Conservation (phyloP, 1,284 basidiomycete genomes). For the Sporisorium graminicola region DNA sequence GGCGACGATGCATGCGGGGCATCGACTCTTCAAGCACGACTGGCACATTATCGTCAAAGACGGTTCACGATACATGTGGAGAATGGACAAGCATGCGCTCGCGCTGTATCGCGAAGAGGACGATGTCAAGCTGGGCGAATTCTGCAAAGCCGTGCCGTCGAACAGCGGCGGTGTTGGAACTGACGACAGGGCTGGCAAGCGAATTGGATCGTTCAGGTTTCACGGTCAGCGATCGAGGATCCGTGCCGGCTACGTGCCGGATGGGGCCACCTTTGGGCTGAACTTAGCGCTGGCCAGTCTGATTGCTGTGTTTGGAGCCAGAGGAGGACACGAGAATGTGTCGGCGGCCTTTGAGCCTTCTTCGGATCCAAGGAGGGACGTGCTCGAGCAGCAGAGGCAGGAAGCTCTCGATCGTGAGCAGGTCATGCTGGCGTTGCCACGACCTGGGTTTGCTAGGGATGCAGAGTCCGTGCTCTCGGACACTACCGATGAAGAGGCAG, state of each 20-base stretch:
- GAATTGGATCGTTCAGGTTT: slow-evolving; percentile 33
- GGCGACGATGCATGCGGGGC: slow-evolving; percentile 43
- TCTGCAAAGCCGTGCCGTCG: slow-evolving; percentile 22
- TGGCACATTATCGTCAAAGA: slow-evolving; percentile 48
- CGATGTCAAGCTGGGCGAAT: slow-evolving; percentile 36
- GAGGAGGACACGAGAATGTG: slow-evolving; percentile 24
- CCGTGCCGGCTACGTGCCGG: not conserved
- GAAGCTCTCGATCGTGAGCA: slow-evolving; percentile 31
- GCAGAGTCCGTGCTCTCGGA: slow-evolving; percentile 44
- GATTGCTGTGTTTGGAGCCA: slow-evolving; percentile 32
- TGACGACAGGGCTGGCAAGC: not conserved
- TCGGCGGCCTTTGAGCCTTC: slow-evolving; percentile 39
- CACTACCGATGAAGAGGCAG: slow-evolving; percentile 47
- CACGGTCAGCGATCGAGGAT: not conserved
- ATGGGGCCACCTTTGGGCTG: slow-evolving; percentile 18
- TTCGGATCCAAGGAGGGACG: slow-evolving; percentile 21
- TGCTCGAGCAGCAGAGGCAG: slow-evolving; percentile 24
- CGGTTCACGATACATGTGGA: slow-evolving; percentile 31
- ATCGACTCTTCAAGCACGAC: slow-evolving; percentile 45
- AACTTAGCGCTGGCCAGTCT: slow-evolving; percentile 31
- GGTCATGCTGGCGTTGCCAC: slow-evolving; percentile 38
- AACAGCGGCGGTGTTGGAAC: not conserved
- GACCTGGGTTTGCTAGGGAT: slow-evolving; percentile 39
- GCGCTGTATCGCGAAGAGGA: slow-evolving; percentile 31
- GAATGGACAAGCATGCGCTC: slow-evolving; percentile 37